These are phyloP conservation scores for Backusella mclennaniae DNA, from an alignment of 192 early-diverging fungal species.

Conservation along the genomic window DNA sequence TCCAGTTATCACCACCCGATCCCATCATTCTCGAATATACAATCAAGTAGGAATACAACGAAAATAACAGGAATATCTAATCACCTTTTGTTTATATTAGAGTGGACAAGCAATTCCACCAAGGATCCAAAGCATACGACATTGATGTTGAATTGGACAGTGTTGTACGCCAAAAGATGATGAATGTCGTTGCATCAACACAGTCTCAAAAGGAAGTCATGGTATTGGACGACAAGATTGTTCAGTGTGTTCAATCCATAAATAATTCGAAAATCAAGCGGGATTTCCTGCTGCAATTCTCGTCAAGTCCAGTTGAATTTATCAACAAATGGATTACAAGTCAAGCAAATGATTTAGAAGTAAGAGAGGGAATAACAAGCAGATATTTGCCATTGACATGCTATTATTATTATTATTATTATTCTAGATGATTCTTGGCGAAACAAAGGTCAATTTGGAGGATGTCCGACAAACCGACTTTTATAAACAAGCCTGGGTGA, in stretches of 20 bases:
- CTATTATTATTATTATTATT: background rate
- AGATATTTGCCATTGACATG: background rate
- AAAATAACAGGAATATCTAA: background rate
- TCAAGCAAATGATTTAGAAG: constrained; percentile 92
- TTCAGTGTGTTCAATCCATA: constrained; percentile 78
- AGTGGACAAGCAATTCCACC: constrained; percentile 75
- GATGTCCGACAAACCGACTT: constrained; percentile 71
- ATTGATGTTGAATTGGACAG: constrained; percentile 90
- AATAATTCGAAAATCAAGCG: constrained; percentile 89
- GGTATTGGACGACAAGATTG: constrained; percentile 62
- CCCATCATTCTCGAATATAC: constrained; percentile 91
- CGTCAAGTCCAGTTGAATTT: constrained; percentile 84
- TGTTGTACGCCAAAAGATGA: constrained; percentile 57
- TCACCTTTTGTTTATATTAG: constrained; percentile 18
- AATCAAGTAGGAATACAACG: constrained; percentile 56
- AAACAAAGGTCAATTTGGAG: constrained; percentile 70
- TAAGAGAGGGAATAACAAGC: constrained; percentile 23
- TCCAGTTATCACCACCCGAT: constrained; percentile 74
- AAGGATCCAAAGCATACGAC: constrained; percentile 82
- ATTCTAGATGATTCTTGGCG: constrained; percentile 66
- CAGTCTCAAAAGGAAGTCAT: constrained; percentile 41
- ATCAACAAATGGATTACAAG: constrained; percentile 91
- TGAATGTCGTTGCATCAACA: constrained; percentile 46
- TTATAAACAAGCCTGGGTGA: constrained; percentile 75
- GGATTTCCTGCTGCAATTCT: constrained; percentile 89